Percentiles rank a stretch among this genome's conserved stretches.
These are phyloP conservation scores for Lachnellula subtilissima DNA, from an alignment of 2,329 filamentous ascomycete species.

Conservation along the genomic window DNA sequence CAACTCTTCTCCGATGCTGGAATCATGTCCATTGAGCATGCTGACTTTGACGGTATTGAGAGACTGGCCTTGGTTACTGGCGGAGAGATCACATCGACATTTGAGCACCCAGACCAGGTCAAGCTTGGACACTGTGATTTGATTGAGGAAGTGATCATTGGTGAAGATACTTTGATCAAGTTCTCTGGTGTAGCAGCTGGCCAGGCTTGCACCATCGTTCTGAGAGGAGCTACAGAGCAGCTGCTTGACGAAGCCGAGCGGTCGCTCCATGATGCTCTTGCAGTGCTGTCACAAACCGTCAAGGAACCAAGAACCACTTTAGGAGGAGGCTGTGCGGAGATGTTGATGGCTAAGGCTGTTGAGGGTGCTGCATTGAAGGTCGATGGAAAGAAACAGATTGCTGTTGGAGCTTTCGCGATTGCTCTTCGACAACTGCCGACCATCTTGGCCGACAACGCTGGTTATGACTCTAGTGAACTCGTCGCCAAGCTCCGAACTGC, in stretches of 20 bases:
- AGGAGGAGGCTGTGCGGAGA: slow-evolving; percentile 93
- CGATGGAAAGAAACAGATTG: slow-evolving; percentile 93
- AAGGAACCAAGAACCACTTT: slow-evolving; percentile 91
- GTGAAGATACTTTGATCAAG: slow-evolving; percentile 94
- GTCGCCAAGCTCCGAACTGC: slow-evolving; percentile 87
- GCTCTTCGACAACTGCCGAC: slow-evolving; percentile 92
- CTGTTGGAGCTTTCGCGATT: slow-evolving; percentile 82
- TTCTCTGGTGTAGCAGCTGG: slow-evolving; percentile 95
- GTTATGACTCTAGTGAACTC: slow-evolving; percentile 90
- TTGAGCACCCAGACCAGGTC: slow-evolving; percentile 95
- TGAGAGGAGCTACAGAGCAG: slow-evolving; percentile 94
- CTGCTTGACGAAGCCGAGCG: slow-evolving; percentile 95
- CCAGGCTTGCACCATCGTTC: slow-evolving; percentile 91
- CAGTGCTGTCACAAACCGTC: slow-evolving; percentile 93
- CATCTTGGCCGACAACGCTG: slow-evolving; percentile 95
- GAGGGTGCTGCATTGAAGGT: slow-evolving; percentile 90
- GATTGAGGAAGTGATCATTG: slow-evolving; percentile 97
- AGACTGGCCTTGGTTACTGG: slow-evolving; percentile 90
- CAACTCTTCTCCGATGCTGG: slow-evolving; percentile 97
- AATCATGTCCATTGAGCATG: slow-evolving; percentile 98
- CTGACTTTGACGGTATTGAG: slow-evolving; percentile 98
- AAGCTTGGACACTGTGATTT: slow-evolving; percentile 92
- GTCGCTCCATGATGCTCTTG: slow-evolving; percentile 90
- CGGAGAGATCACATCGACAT: slow-evolving; percentile 95
- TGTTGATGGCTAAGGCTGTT: slow-evolving; percentile 98